These are phyloP conservation scores for Cercospora brassicicola DNA, from an alignment of 2,329 filamentous ascomycete species.

Conservation along the genomic window DNA sequence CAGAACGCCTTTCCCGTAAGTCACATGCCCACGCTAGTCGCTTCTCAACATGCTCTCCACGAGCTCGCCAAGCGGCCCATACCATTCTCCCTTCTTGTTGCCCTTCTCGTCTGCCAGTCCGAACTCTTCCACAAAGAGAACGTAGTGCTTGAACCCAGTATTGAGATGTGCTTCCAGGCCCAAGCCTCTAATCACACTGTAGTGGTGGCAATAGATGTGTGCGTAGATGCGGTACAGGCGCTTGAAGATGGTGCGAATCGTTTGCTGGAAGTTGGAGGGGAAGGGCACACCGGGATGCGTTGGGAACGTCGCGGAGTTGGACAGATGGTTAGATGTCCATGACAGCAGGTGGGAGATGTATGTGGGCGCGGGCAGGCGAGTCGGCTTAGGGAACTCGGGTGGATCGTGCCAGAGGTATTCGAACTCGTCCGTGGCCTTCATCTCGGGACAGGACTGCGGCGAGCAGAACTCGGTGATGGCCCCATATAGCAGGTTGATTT, in stretches of 20 bases:
- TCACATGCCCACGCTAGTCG: slow-evolving; percentile 56
- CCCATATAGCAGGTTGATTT: slow-evolving; percentile 97
- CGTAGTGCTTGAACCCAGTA: slow-evolving; percentile 99
- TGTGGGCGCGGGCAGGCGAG: slow-evolving; percentile 94
- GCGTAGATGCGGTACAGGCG: slow-evolving; percentile 97
- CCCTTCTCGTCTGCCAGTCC: slow-evolving; percentile 79
- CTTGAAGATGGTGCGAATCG: slow-evolving; percentile 99
- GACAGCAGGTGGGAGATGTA: slow-evolving; percentile 98
- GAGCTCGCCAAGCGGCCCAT: slow-evolving; percentile 90
- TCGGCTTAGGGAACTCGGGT: slow-evolving; percentile 90
- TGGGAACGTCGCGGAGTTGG: slow-evolving; percentile 94
- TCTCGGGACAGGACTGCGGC: slow-evolving; percentile 92
- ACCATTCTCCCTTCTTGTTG: slow-evolving; percentile 68
- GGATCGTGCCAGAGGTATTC: slow-evolving; percentile 99
- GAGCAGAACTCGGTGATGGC: slow-evolving; percentile 99
- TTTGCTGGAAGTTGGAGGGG: slow-evolving; percentile 82
- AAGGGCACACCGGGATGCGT: slow-evolving; percentile 74
- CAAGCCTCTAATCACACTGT: slow-evolving; percentile 91
- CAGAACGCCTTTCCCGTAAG: not conserved
- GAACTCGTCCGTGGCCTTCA: slow-evolving; percentile 99
- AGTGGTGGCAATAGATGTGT: slow-evolving; percentile 97
- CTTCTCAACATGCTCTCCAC: slow-evolving; percentile 97
- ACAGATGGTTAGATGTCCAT: slow-evolving; percentile 93
- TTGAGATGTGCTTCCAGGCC: slow-evolving; percentile 96
- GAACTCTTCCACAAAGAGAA: slow-evolving; percentile 97